Conservation (phyloP, 495 filamentous ascomycete species). For the Chaetomium fimeti region DNA sequence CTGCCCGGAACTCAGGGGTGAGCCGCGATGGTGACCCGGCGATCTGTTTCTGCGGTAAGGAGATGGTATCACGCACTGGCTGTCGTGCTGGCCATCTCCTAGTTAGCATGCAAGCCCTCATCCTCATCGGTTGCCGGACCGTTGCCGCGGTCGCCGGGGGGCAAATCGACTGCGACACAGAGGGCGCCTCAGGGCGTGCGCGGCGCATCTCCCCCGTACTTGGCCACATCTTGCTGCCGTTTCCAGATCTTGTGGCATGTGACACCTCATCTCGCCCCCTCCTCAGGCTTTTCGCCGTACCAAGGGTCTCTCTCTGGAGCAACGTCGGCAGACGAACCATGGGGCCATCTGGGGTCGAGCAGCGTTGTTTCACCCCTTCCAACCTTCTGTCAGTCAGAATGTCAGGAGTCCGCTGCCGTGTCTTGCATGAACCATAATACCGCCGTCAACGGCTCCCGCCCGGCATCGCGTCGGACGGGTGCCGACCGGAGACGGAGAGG, state of each 20-base stretch:
- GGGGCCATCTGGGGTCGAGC: constrained; percentile 27
- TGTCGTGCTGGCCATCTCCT: constrained; percentile 29
- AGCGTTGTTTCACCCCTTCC: constrained; percentile 33
- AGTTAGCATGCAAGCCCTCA: constrained; percentile 15
- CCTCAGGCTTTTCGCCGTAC: constrained; percentile 27
- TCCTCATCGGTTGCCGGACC: constrained; percentile 26
- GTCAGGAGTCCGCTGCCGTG: constrained; percentile 18
- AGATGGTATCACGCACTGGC: constrained; percentile 24
- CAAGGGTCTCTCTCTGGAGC: constrained; percentile 27
- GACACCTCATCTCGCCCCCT: constrained; percentile 38
- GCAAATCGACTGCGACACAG: constrained; percentile 28
- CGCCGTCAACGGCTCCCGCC: constrained; percentile 1
- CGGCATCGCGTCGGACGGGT: constrained; percentile 7
- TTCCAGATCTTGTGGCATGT: constrained; percentile 44
- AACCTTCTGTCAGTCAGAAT: constrained; percentile 25
- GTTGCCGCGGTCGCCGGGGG: constrained; percentile 23
- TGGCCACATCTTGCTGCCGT: constrained; percentile 33
- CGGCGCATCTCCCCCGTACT: constrained; percentile 30
- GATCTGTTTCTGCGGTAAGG: constrained; percentile 17
- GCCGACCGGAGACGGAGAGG: neutral
- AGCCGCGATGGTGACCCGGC: constrained; percentile 1
- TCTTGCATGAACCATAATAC: constrained; percentile 21
- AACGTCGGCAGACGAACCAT: constrained; percentile 32
- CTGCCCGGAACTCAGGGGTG: neutral
- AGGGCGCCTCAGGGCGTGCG: constrained; percentile 30